Evolutionary conservation across 73 alveolate genomes (phyloP), one percentile per base, ranked within the genome.

Genomic region (Vitrella brassicaformis): DNA sequence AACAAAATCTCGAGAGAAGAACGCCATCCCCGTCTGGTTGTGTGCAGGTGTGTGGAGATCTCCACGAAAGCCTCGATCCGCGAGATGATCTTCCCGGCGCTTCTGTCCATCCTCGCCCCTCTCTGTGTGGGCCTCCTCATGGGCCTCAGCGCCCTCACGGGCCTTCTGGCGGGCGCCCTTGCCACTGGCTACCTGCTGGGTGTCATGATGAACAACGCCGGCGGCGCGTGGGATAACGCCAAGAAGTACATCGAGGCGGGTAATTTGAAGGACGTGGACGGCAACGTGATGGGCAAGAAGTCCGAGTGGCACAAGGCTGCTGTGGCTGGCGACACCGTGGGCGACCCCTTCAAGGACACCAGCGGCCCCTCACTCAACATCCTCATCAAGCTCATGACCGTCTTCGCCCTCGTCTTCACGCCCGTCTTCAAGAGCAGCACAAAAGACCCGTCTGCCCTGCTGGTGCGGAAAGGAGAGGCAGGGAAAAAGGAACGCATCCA

Each of bases 151-250:
- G 88, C 81, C 29, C 85, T 79, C 69, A 90, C 93, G 78, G 98
- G 98, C 32, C 74, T 92, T 31, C 83, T 92, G 66, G 90, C 95
- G 71, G 96, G 96, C 4, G 71, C 91, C 47, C 70, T 90, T 46
- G 95, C 86, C 56, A 83, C 95, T 31, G 94, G 96, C 56, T 94
- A 90, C 66, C 90, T 87, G 73, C 86, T 92, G 85, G 98, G 96
- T 31, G 88, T 90, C 69, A 86, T 93, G 32, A 70, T 78, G 80
- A 82, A 94, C 78, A 92, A 92, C 82, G 67, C 96, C 31, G 96
- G 96, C 27, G 98, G 96, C 18, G 96, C 98, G 28, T 90, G 98
- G 98, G 96, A 93, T 82, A 93, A 92, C 83, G 92, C 96, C 28
- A 86, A 86, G 83, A 86, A 86, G 79, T 86, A 46, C 80, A 86